Evolutionary conservation across 108 stramenopile species (phyloP).

Genomic region (Conticribra guillardii): DNA sequence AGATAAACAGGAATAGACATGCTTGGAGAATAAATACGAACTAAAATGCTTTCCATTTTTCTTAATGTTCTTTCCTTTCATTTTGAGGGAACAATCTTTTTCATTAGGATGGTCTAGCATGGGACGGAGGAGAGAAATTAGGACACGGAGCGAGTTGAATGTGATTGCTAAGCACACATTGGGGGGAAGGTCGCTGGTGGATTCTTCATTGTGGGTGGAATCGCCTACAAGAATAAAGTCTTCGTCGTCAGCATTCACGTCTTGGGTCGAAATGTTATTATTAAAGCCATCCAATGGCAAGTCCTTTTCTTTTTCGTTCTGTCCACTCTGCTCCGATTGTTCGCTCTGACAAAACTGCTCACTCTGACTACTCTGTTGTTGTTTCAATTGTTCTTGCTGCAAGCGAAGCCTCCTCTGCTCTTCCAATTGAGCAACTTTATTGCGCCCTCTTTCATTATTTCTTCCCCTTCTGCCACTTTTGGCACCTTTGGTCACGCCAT

Average conservation of each 20-base stretch:
- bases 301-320: conserved; percentile 1
- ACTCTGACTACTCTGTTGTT: neutral
- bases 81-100: conserved; percentile 24
- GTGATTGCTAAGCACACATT: conserved; percentile 24
- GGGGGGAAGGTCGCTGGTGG: conserved; percentile 1
- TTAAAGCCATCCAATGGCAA: neutral
- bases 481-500: neutral
- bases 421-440: conserved; percentile 30
- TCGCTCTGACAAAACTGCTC: neutral
- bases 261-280: neutral
- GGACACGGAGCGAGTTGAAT: conserved; percentile 45
- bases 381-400: conserved; percentile 8
- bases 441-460: neutral
- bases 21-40: conserved; percentile 27
- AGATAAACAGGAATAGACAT: conserved; percentile 21
- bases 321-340: neutral
- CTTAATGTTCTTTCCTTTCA: conserved; percentile 39
- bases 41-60: conserved; percentile 5
- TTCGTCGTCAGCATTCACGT: conserved; percentile 15
- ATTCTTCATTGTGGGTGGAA: neutral
- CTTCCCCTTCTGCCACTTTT: neutral
- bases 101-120: conserved; percentile 39
- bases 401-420: conserved; percentile 32
- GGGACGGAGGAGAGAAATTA: conserved; percentile 31
- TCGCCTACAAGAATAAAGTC: conserved; percentile 9